Evolutionary conservation across 139 green algal genomes (phyloP).

Genomic region (Edaphochlamys debaryana): DNA sequence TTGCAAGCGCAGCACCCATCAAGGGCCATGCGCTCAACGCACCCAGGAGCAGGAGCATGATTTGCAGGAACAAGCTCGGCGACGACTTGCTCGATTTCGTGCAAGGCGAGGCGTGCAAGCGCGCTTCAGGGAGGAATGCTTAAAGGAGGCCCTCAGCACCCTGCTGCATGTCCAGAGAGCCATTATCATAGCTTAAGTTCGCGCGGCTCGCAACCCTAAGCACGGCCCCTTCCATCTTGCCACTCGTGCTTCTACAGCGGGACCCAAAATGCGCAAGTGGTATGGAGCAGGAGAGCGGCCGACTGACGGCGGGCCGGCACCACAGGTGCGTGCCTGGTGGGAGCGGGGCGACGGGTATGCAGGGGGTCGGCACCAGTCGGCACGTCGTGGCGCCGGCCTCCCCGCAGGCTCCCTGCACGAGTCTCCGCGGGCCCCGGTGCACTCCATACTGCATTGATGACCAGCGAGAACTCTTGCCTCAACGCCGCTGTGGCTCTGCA

Average conservation of each 20-base stretch:
- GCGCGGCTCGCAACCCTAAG: too few species aligned
- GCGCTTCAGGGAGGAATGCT: not conserved
- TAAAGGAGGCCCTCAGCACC: not conserved
- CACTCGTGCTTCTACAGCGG: not conserved
- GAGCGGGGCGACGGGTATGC: not conserved
- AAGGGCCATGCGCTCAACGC: too few species aligned
- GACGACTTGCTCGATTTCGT: slow-evolving; percentile 52
- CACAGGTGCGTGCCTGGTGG: not conserved
- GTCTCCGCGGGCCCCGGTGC: too few species aligned
- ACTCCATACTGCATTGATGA: too few species aligned
- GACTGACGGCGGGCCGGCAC: not conserved
- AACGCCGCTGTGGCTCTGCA: too few species aligned
- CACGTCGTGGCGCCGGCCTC: too few species aligned
- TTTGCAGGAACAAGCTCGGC: slow-evolving; percentile 32
- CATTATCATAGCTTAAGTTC: not conserved
- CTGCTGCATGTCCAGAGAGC: too few species aligned
- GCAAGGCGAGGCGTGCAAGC: not conserved
- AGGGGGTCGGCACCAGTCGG: not conserved
- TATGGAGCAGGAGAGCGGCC: slow-evolving; percentile 44
- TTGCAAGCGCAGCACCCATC: too few species aligned
- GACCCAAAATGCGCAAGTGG: slow-evolving; percentile 39
- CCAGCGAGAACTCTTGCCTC: too few species aligned
- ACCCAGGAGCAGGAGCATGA: too few species aligned
- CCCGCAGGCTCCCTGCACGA: too few species aligned
- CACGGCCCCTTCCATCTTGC: not conserved